phyloP scores from a whole-genome alignment of 2,329 filamentous ascomycete genomes.

The Corinectria fuckeliana region DNA sequence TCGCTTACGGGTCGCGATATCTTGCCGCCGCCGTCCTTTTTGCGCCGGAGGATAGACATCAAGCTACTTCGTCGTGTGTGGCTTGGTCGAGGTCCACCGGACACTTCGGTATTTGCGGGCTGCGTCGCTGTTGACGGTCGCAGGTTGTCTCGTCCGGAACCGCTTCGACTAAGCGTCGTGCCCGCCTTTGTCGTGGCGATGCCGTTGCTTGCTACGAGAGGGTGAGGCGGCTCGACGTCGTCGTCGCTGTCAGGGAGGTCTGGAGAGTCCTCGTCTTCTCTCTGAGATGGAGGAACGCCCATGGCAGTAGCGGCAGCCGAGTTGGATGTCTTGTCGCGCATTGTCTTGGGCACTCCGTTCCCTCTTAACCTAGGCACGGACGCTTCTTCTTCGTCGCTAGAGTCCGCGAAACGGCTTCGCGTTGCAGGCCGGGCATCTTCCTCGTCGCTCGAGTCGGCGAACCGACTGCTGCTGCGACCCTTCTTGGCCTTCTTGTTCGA shows the following conservation, averaged over 20 bases:
- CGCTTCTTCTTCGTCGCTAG: slow-evolving; percentile 68
- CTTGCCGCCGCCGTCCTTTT: slow-evolving; percentile 56
- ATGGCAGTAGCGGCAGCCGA: slow-evolving; percentile 46
- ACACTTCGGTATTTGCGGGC: slow-evolving; percentile 23
- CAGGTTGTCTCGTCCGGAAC: slow-evolving; percentile 50
- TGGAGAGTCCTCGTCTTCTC: slow-evolving; percentile 59
- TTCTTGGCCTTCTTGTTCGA: slow-evolving; percentile 45
- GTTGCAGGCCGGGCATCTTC: slow-evolving; percentile 41
- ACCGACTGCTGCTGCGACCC: slow-evolving; percentile 61
- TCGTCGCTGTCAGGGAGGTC: slow-evolving; percentile 68
- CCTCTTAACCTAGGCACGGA: slow-evolving; percentile 30
- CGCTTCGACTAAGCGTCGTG: slow-evolving; percentile 47
- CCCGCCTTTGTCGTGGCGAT: slow-evolving; percentile 14
- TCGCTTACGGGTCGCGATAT: slow-evolving; percentile 62
- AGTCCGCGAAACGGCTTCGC: slow-evolving; percentile 71
- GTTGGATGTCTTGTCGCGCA: slow-evolving; percentile 39
- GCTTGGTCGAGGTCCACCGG: slow-evolving; percentile 33
- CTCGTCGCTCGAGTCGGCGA: slow-evolving; percentile 77
- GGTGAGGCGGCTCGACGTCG: slow-evolving; percentile 41
- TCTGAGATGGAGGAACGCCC: slow-evolving; percentile 49
- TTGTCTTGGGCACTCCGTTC: slow-evolving; percentile 45
- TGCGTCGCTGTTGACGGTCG: slow-evolving; percentile 30
- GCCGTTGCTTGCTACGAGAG: slow-evolving; percentile 5
- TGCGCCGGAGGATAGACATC: slow-evolving; percentile 69
- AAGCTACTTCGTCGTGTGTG: slow-evolving; percentile 56